Base-by-base conservation (phyloP, 805 yeast species). In the Wickerhamiella nectarea region DNA sequence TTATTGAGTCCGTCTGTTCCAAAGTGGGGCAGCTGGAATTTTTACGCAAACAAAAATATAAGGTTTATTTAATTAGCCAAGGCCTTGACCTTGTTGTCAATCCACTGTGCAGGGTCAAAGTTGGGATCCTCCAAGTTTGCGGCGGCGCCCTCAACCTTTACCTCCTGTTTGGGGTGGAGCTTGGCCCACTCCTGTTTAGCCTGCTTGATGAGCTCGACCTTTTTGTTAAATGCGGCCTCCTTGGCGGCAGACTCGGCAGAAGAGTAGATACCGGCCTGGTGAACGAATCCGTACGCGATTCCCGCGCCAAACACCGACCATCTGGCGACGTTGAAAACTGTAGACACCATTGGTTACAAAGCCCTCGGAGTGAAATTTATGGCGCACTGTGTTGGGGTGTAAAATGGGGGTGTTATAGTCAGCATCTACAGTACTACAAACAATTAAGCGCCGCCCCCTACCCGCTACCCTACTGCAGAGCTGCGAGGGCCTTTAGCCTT, bases 291-390 rank as follows among this genome's bases (percentile, higher is more conserved):
- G 67, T 83, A 84, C 49, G 75, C 71, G 47, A 87, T 69, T 64
- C 98, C 98, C 54, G 84, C 75, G 44, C 82, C 89, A 54, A 89
- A 74, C 44, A 93, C 80, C 54, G 94, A 70, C 78, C 91, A 89
- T 78, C 97, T 84, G 61, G 87, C 75, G 59, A 87, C 57, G 56
- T 54, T 54, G 50, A 46, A 51, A 41, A 51, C 42, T 15, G 56
- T 47, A 46, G 53, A 52, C 34, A 38, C 51, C 50, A 39, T 44
- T 38, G 46, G 46, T 41, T 37, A 40, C 31, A 24, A 31, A 29
- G 31, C 31, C n/a, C 31, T n/a, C 31, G 14, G 31, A 12, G 31
- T 28, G 31, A 28, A 28, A 28, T 28, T 28, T 28, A 28, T 28
- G 31, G n/a, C 31, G 31, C 15, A 15, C 15, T 28, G 31, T n/a